phyloP scores from a whole-genome alignment of 2,329 filamentous ascomycete species.

The Pyrenophora graminea region DNA sequence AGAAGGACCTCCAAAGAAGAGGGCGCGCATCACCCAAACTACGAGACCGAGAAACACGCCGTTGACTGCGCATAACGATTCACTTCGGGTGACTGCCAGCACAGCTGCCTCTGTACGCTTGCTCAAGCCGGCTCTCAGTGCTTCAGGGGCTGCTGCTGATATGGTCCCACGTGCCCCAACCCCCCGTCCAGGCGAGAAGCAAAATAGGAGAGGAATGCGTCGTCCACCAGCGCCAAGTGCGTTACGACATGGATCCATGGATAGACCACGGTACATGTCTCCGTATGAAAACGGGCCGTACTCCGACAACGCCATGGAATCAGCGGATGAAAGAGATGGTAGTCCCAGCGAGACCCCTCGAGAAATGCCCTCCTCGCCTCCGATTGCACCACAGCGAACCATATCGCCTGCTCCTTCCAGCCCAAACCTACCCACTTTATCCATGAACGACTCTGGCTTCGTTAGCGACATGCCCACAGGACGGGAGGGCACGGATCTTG shows the following conservation, averaged over 20 bases:
- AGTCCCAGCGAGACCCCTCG: conserved; percentile 66
- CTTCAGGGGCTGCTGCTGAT: conserved; percentile 62
- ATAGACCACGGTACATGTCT: conserved; percentile 39
- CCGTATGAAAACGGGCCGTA: conserved; percentile 40
- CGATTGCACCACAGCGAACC: conserved; percentile 65
- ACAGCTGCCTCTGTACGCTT: conserved; percentile 85
- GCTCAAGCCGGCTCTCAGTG: conserved; percentile 71
- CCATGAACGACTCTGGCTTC: conserved; percentile 73
- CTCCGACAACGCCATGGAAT: conserved; percentile 51
- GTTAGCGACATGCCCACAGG: conserved; percentile 79
- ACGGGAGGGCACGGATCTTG: conserved; percentile 62
- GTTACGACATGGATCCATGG: conserved; percentile 66
- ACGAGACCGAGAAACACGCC: conserved; percentile 72
- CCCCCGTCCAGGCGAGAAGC: conserved; percentile 63
- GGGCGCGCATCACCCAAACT: conserved; percentile 75
- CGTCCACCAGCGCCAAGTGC: conserved; percentile 51
- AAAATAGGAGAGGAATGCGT: conserved; percentile 34
- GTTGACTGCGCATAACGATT: conserved; percentile 76
- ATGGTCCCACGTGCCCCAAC: conserved; percentile 78
- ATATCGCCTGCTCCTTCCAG: conserved; percentile 74
- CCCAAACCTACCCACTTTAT: conserved; percentile 66
- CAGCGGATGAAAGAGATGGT: conserved; percentile 54
- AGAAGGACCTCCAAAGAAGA: conserved; percentile 70
- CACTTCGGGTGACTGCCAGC: conserved; percentile 85
- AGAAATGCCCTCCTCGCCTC: conserved; percentile 88